phyloP scores from a whole-genome alignment of 148 eudicot species.

The Rheum nobile region DNA sequence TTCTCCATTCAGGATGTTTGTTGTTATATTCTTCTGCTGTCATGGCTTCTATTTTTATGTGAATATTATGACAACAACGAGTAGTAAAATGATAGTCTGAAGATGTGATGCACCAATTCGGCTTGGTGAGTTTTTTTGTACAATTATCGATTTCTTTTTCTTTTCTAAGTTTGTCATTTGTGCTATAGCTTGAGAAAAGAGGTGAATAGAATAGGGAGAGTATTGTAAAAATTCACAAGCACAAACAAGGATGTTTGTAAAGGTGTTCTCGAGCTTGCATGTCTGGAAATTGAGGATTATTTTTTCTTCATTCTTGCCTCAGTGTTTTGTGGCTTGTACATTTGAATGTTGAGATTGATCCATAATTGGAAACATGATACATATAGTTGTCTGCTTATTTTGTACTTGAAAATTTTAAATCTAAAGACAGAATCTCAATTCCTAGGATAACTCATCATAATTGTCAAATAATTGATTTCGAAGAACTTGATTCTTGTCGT shows the following conservation, averaged over 20 bases:
- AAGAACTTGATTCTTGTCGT: slow-evolving; percentile 7
- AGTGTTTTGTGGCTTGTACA: slow-evolving; percentile 5
- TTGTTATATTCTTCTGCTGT: slow-evolving; percentile 75
- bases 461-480: not conserved
- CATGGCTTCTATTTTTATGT: slow-evolving; percentile 39
- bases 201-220: not conserved
- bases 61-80: slow-evolving; percentile 40
- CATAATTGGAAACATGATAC: not conserved
- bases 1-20: slow-evolving; percentile 50
- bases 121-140: slow-evolving; percentile 36
- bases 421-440: not conserved
- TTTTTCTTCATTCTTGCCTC: not conserved
- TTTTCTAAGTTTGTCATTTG: not conserved
- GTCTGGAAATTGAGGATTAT: not conserved
- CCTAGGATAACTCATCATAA: not conserved
- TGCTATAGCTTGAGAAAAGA: not conserved
- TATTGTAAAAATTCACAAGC: not conserved
- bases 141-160: not conserved
- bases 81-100: slow-evolving; percentile 26
- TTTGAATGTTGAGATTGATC: not conserved
- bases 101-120: slow-evolving; percentile 77
- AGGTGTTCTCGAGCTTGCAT: not conserved
- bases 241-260: not conserved
- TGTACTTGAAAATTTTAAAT: not conserved
- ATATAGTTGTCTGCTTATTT: not conserved